phyloP scores from a whole-genome alignment of 1,139 yeast species.

The Spencermartinsiella ligniputridi region DNA sequence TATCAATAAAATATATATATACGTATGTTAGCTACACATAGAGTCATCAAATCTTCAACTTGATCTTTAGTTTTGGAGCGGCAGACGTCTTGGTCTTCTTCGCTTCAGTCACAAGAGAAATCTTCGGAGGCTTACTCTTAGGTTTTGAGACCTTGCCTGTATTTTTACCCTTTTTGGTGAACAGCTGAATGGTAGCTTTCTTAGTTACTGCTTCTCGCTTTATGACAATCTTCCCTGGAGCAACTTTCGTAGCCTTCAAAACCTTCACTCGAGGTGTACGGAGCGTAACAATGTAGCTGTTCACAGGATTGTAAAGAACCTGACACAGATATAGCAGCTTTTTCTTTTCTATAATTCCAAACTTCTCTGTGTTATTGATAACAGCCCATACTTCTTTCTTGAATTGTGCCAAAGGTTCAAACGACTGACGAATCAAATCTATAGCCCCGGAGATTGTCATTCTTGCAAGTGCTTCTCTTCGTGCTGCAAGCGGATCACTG shows the following conservation, averaged over 20 bases:
- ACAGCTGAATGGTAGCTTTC: neutral
- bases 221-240: slow-evolving; percentile 43
- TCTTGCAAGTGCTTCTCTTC: slow-evolving; percentile 39
- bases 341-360: slow-evolving; percentile 59
- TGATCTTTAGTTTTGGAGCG: slow-evolving; percentile 29
- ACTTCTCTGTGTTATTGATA: slow-evolving; percentile 43
- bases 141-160: neutral
- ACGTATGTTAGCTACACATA: too few species aligned
- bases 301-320: slow-evolving; percentile 61
- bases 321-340: slow-evolving; percentile 60
- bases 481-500: slow-evolving; percentile 29
- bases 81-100: slow-evolving; percentile 5
- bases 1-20: too few species aligned
- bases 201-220: slow-evolving; percentile 12
- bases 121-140: neutral
- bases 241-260: slow-evolving; percentile 52
- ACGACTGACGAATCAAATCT: slow-evolving; percentile 60
- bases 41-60: slow-evolving; percentile 23
- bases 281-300: slow-evolving; percentile 56
- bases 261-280: slow-evolving; percentile 66
- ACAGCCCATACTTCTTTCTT: slow-evolving; percentile 62
- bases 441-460: slow-evolving; percentile 60
- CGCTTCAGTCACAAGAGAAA: slow-evolving; percentile 1
- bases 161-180: neutral
- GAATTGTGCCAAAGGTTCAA: slow-evolving; percentile 60